Base-by-base conservation (phyloP, 2,329 filamentous ascomycete genomes). In the Cladophialophora exuberans region DNA sequence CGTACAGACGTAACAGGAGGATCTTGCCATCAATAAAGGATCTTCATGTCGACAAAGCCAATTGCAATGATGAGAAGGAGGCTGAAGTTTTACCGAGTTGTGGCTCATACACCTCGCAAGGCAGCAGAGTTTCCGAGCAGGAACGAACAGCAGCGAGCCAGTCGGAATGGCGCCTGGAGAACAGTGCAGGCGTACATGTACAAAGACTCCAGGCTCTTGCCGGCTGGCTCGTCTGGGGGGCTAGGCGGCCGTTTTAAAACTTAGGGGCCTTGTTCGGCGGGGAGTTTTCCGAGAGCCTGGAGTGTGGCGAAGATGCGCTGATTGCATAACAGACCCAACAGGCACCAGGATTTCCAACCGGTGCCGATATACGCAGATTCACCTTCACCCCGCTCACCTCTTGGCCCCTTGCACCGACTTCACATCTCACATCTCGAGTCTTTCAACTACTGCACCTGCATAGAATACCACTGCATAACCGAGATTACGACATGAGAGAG, bases 261-360 rank as follows among this genome's bases (percentile, higher is more conserved):
- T n/a, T 6, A 20, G 39, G 39, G 22, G 31, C 25, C 25, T 46
- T 46, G 43, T 18, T 42, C 13, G 26, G 47, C 11, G 18, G n/a
- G n/a, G n/a, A n/a, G 25, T 15, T 9, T 42, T 10, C 42, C 25
- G 45, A 38, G 31, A 11, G 38, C n/a, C 33, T 9, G n/a, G 30
- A 17, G 26, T 38, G 54, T 57, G 54, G 54, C 54, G 50, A 48
- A 54, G 20, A 51, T 51, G 42, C 36, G 35, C 46, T 51, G 50
- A 33, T 53, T 48, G 42, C 42, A 31, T 28, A 52, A 43, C 58
- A 61, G 59, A 56, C 59, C 56, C 13, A 52, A 43, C 58, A 61
- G 59, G 59, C 59, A 59, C 13, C 56, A 61, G 59, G 51, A 56
- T 48, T 58, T 50, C 56, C 15, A 38, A n/a, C 31, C 22, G n/a